Conservation (phyloP, 2,329 filamentous ascomycete genomes). For the Fusarium sp. region DNA sequence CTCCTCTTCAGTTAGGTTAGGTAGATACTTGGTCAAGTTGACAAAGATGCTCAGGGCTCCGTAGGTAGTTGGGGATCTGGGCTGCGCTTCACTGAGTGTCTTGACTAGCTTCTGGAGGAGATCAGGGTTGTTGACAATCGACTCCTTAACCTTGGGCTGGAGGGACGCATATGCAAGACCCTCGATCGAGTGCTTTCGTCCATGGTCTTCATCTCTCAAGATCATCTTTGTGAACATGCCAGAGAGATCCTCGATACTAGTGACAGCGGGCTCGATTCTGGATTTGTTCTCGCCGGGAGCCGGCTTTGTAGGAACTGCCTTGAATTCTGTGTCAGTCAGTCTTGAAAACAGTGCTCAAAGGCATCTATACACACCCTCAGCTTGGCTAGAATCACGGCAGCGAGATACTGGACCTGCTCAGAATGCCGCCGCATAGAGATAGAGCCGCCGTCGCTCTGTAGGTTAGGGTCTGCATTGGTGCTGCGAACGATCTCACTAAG, state of each 20-base stretch:
- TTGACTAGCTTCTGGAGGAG: conserved; percentile 81
- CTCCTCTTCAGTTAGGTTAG: conserved; percentile 86
- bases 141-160: conserved; percentile 87
- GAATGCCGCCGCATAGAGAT: conserved; percentile 74
- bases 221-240: conserved; percentile 78
- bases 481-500: conserved; percentile 68
- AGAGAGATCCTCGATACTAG: conserved; percentile 76
- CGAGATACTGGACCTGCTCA: conserved; percentile 73
- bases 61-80: conserved; percentile 82
- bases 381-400: conserved; percentile 84
- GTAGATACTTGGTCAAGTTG: conserved; percentile 87
- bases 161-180: conserved; percentile 93
- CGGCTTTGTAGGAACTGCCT: conserved; percentile 68
- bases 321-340: conserved; percentile 66
- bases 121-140: conserved; percentile 76
- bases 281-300: conserved; percentile 58
- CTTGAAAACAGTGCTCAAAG: conserved; percentile 49
- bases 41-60: conserved; percentile 88
- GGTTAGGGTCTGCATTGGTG: conserved; percentile 67
- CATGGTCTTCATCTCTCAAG: conserved; percentile 69
- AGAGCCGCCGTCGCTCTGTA: conserved; percentile 73
- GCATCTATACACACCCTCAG: conserved; percentile 64
- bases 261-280: conserved; percentile 68
- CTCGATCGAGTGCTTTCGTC: conserved; percentile 83
- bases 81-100: conserved; percentile 70